Evolutionary conservation across 148 eudicot genomes (phyloP).

Genomic region (Heliosperma pusillum): DNA sequence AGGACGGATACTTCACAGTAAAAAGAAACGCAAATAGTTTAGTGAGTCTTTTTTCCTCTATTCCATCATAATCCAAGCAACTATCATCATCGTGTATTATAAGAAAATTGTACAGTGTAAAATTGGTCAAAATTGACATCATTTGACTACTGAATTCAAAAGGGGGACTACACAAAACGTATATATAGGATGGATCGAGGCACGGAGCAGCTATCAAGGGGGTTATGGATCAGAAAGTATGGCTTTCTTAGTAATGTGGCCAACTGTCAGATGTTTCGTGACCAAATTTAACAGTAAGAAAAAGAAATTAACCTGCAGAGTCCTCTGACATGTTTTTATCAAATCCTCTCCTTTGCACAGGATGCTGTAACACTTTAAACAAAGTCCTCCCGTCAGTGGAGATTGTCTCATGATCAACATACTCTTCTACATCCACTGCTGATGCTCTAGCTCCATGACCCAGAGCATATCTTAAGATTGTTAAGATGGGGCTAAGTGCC

Average conservation of each 20-base stretch:
- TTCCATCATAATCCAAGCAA: too few species aligned
- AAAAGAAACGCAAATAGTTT: too few species aligned
- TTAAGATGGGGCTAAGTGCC: conserved; percentile 28
- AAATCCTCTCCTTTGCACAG: conserved; percentile 51
- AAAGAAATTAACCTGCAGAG: conserved; percentile 36
- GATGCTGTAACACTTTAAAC: conserved; percentile 48
- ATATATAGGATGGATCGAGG: not conserved
- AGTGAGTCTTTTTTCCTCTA: too few species aligned
- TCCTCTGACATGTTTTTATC: conserved; percentile 34
- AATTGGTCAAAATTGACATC: too few species aligned
- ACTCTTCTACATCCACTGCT: conserved; percentile 74
- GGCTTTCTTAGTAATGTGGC: not conserved
- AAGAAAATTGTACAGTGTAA: too few species aligned
- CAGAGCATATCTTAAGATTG: conserved; percentile 68
- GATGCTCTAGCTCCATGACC: conserved; percentile 62
- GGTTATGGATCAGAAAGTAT: not conserved
- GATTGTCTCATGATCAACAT: conserved; percentile 30
- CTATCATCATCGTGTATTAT: too few species aligned
- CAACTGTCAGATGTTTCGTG: not conserved
- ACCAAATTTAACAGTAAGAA: not conserved
- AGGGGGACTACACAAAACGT: not conserved
- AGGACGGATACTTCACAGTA: too few species aligned
- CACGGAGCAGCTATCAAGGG: not conserved
- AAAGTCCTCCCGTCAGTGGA: conserved; percentile 24
- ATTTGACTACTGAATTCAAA: too few species aligned